Evolutionary conservation across 345 rosid genomes (phyloP).

Genomic region (Mercurialis annua): DNA sequence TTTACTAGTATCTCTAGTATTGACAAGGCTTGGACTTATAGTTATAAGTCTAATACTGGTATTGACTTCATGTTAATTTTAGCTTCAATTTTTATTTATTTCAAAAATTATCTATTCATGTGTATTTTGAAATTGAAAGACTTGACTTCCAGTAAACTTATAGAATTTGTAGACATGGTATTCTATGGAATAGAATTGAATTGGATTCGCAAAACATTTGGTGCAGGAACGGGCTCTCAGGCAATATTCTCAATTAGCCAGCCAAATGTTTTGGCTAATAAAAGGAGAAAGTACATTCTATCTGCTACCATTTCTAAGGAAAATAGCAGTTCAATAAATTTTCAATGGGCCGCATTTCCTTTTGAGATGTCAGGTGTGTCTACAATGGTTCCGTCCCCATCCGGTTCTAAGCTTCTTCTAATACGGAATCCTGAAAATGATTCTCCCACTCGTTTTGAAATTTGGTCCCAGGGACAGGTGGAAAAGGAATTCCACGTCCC

Average conservation of each 20-base stretch:
- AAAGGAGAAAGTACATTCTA: conserved; percentile 55
- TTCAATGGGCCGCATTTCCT: conserved; percentile 86
- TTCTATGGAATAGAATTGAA: too few species aligned
- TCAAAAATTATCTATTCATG: neutral
- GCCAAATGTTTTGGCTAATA: conserved; percentile 76
- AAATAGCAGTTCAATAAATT: conserved; percentile 34
- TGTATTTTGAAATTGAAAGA: too few species aligned
- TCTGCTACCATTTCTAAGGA: conserved; percentile 51
- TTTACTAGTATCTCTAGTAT: conserved; percentile 55
- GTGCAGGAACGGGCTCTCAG: conserved; percentile 49
- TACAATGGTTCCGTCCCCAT: conserved; percentile 70
- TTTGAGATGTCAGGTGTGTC: conserved; percentile 73
- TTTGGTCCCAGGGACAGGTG: conserved; percentile 71
- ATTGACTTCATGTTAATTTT: conserved; percentile 7
- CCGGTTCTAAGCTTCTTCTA: conserved; percentile 74
- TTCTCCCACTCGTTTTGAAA: conserved; percentile 75
- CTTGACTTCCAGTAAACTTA: too few species aligned
- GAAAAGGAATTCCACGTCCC: conserved; percentile 83
- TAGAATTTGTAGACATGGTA: too few species aligned
- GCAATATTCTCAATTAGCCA: conserved; percentile 79
- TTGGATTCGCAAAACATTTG: conserved; percentile 12
- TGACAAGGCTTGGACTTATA: conserved; percentile 79
- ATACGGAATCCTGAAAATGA: conserved; percentile 73
- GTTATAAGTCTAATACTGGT: conserved; percentile 55
- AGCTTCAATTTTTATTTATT: neutral